Percentiles rank a stretch among this genome's conserved stretches.
Evolutionary conservation across 2,329 filamentous ascomycete genomes (phyloP).

Genomic region (Dactylellina cionopaga): DNA sequence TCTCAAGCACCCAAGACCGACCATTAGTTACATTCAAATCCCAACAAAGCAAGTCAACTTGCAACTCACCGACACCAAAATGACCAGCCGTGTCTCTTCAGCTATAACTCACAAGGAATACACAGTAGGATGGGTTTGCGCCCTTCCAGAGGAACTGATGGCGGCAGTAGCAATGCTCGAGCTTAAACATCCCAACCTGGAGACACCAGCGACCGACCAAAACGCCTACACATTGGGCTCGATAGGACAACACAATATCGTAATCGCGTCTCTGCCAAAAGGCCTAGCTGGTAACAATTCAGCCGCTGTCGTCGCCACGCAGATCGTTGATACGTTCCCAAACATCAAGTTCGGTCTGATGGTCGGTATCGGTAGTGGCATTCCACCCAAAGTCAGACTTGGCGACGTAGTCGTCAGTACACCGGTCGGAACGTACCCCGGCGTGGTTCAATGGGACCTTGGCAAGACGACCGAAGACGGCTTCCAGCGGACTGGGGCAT

Average conservation of each 20-base stretch:
- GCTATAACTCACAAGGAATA: constrained; percentile 11
- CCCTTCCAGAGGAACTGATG: constrained; percentile 1
- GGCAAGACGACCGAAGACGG: background rate
- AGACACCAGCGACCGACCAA: background rate
- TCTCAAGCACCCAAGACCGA: too few relatives aligned
- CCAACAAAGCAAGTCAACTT: too few relatives aligned
- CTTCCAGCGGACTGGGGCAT: background rate
- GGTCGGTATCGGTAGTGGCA: constrained; percentile 8
- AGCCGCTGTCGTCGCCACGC: constrained; percentile 5
- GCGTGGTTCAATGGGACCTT: constrained; percentile 20
- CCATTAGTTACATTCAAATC: too few relatives aligned
- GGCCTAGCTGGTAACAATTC: constrained; percentile 5
- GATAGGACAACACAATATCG: background rate
- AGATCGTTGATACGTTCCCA: constrained; percentile 14
- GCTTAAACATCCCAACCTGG: background rate
- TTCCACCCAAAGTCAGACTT: constrained; percentile 1
- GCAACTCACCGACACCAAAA: too few relatives aligned
- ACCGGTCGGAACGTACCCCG: constrained; percentile 44
- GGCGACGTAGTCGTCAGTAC: constrained; percentile 5
- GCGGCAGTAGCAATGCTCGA: constrained; percentile 22
- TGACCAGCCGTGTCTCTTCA: too few relatives aligned
- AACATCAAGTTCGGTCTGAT: constrained; percentile 10
- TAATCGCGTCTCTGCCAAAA: constrained; percentile 14
- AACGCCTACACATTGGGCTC: constrained; percentile 6
- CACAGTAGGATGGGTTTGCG: constrained; percentile 18